Percentiles rank a stretch among this genome's conserved stretches.
phyloP scores from a whole-genome alignment of 2,329 filamentous ascomycete genomes.

The Acarospora socialis region DNA sequence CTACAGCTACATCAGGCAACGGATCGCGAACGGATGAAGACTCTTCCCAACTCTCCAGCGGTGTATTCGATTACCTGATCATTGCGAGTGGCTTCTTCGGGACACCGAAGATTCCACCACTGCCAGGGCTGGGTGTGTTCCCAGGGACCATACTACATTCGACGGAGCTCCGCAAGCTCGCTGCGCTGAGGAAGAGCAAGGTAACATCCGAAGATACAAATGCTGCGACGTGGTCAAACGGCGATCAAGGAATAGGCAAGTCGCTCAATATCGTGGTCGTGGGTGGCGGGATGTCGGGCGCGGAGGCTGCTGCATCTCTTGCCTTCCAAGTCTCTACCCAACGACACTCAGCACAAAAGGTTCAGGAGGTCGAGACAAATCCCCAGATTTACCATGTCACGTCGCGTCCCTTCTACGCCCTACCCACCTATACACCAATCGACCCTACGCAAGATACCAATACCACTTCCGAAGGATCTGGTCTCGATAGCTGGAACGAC shows the following conservation, averaged over 20 bases:
- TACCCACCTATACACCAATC: slow-evolving; percentile 42
- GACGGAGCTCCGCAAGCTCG: slow-evolving; percentile 47
- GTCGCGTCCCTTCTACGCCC: slow-evolving; percentile 56
- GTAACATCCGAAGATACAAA: slow-evolving; percentile 26
- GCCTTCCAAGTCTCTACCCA: slow-evolving; percentile 56
- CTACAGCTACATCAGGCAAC: too few species aligned
- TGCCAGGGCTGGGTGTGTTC: slow-evolving; percentile 21
- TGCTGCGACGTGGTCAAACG: too few species aligned
- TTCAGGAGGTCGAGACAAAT: too few species aligned
- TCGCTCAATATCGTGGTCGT: slow-evolving; percentile 63
- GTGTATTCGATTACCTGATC: slow-evolving; percentile 63
- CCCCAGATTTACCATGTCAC: too few species aligned
- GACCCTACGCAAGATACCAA: too few species aligned
- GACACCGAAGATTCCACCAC: slow-evolving; percentile 38
- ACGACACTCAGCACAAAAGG: slow-evolving; percentile 41
- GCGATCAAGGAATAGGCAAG: too few species aligned
- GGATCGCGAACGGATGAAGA: too few species aligned
- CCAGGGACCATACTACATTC: slow-evolving; percentile 49
- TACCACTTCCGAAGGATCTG: slow-evolving; percentile 22
- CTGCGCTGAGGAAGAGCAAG: too few species aligned
- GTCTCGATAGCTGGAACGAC: too few species aligned
- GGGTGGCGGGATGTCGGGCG: slow-evolving; percentile 70
- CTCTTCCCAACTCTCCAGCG: too few species aligned
- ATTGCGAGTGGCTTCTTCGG: slow-evolving; percentile 68
- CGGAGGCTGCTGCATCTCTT: slow-evolving; percentile 60